Evolutionary conservation across 192 early-diverging fungal genomes (phyloP), one percentile per base, ranked within the genome.

Genomic region (Neocallimastix lanati): DNA sequence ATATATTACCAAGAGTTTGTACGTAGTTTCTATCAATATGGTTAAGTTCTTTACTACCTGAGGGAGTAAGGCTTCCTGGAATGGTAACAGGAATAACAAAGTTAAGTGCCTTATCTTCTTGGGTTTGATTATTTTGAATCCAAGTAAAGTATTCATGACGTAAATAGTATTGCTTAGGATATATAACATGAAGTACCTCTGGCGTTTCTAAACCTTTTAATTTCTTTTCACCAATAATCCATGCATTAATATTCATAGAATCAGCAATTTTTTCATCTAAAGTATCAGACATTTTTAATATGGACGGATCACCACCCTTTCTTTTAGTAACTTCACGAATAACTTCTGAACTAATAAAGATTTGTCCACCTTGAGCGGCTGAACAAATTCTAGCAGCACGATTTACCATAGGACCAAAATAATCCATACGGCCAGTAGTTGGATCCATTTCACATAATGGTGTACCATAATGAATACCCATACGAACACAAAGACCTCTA

Each of bases 331-430:
- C 83, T 81, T 91, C 89, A 77, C 89, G 87, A 84, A 90, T 86
- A 25, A 94, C 92, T 80, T 96, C 95, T 38, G 93, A 92, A 78
- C 92, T 93, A 13, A 95, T 87, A 80, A 93, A 93, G 28, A 95
- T 93, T 80, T 97, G 93, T 4, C 95, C 95, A 28, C 95, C 95
- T 80, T 97, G 94, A 0, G 94, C 94, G 7, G 92, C 91, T 27
- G 88, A 90, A 78, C 92, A 92, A 76, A 96, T 92, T 76, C 95
- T 90, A 33, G 93, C 88, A 4, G 94, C 91, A 15, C 93, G 90
- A 82, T 97, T 97, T 40, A 96, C 94, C 88, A 97, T 93, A 1
- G 94, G 95, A 0, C 95, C 95, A 88, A 94, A 97, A 84, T 97
- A 97, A 84, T 97, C 95, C 95, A 97, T 97, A 76, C 95, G 91